Base-by-base conservation (phyloP, 352 stramenopile genomes). In the Globisporangium recalcitrans region DNA sequence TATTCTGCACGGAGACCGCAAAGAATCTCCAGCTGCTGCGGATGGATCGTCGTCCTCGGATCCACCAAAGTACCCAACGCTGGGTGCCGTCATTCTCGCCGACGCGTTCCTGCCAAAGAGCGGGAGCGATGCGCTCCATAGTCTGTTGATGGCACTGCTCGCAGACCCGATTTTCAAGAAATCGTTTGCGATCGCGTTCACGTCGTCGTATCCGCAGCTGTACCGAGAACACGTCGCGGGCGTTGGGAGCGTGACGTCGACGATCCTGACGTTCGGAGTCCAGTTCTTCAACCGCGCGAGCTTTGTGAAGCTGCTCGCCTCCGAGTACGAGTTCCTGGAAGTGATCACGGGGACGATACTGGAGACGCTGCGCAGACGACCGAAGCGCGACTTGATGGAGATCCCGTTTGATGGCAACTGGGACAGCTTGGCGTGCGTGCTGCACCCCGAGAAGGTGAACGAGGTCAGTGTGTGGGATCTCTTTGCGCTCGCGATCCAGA, bases 261-360 rank as follows among this genome's bases (percentile, higher is more conserved):
- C 90, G 26, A 95, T 95, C 62, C 71, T 96, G 44, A 82, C 83
- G 22, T 93, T 99, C 51, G 94, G 82, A 34, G 97, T 99, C 5
- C 97, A 99, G 73, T 99, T 99, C 63, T 90, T 99, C 63, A 99
- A 99, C 70, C 91, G 97, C n/a, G 89, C 94, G 31, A 97, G 90
- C 7, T 99, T 99, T 73, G 96, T 99, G 19, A 86, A 87, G 64
- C 73, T 90, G 2, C 58, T 94, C n/a, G 80, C 91, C 24, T 69
- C 73, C 6, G 73, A 91, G 60, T 84, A 90, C 65, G 81, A 87
- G 29, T 57, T 94, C 8, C 64, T 94, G 27, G 82, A 90, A 61
- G 82, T 91, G 2, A 63, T 95, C 16, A 71, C 90, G 19, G 73
- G 71, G 3, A 90, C 83, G 1, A 77, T 92, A 14, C 69, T 90